Evolutionary conservation across 2,329 filamentous ascomycete species (phyloP).

Genomic region (Epichloe glyceriae): DNA sequence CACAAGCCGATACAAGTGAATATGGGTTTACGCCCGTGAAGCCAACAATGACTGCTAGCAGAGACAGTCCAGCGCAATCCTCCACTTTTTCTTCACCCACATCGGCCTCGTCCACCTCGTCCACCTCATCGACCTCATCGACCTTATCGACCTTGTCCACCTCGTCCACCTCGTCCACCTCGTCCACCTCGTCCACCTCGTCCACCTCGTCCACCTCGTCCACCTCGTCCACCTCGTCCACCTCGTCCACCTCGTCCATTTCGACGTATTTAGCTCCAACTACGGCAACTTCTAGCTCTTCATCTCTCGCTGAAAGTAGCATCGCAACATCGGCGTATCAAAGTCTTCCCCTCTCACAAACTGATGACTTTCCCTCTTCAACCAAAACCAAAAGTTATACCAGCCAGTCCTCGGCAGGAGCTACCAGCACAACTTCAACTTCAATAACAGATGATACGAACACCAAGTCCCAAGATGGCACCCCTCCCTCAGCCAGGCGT

Average conservation of each 20-base stretch:
- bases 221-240: neutral
- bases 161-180: neutral
- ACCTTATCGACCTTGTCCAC: neutral
- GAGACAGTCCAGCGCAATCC: neutral
- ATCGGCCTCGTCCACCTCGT: neutral
- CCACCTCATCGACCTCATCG: neutral
- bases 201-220: rapidly evolving
- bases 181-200: rapidly evolving
- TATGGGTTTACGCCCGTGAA: slow-evolving; percentile 11
- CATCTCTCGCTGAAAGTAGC: neutral
- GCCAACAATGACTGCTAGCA: neutral
- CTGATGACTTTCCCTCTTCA: neutral
- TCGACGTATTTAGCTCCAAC: neutral
- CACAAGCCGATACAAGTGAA: slow-evolving; percentile 14
- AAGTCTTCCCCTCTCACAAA: neutral
- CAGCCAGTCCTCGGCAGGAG: neutral
- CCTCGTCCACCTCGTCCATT: neutral
- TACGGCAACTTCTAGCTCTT: too few relatives aligned
- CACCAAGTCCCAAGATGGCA: neutral
- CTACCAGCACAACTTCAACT: neutral
- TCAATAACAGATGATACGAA: neutral
- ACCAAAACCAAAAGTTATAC: too few relatives aligned
- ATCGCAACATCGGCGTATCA: neutral
- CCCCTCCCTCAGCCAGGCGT: neutral
- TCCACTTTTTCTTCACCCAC: neutral